Percentiles rank a stretch among this genome's conserved stretches.
Conservation (phyloP, 2,329 filamentous ascomycete genomes). For the Nemania sp. region DNA sequence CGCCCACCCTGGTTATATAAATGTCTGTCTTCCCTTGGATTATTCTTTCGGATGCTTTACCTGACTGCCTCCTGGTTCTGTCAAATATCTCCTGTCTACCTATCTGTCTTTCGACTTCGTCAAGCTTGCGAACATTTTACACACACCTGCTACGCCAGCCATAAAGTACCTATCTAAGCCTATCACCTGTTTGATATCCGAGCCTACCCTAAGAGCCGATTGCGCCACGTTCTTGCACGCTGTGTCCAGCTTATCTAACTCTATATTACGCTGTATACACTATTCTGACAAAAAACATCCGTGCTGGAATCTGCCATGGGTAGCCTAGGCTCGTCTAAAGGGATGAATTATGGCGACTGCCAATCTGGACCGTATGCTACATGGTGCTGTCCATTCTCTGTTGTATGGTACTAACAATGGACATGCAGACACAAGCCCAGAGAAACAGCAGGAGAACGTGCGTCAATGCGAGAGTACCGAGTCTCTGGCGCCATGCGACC, state of each 20-base stretch:
- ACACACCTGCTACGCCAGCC: too few relatives aligned
- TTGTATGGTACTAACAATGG: constrained; percentile 5
- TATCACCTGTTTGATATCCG: constrained; percentile 1
- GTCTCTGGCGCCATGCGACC: constrained; percentile 11
- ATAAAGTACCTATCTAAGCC: too few relatives aligned
- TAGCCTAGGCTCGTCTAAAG: constrained; percentile 7
- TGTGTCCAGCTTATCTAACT: neutral
- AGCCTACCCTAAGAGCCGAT: neutral
- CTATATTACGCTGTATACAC: neutral
- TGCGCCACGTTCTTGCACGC: constrained; percentile 14
- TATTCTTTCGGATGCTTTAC: neutral
- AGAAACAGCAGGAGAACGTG: constrained; percentile 14
- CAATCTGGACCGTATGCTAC: constrained; percentile 23
- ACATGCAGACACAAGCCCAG: constrained; percentile 22
- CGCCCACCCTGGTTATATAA: constrained; percentile 1
- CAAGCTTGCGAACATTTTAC: neutral
- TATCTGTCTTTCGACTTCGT: neutral
- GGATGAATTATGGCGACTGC: constrained; percentile 18
- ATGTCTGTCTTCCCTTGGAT: neutral
- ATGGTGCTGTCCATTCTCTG: neutral
- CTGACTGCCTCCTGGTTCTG: neutral
- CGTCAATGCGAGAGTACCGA: constrained; percentile 11
- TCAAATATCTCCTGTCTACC: neutral
- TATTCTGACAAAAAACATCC: neutral
- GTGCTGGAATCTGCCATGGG: constrained; percentile 5